phyloP scores from a whole-genome alignment of 345 rosid genomes.

The Corymbia maculata region DNA sequence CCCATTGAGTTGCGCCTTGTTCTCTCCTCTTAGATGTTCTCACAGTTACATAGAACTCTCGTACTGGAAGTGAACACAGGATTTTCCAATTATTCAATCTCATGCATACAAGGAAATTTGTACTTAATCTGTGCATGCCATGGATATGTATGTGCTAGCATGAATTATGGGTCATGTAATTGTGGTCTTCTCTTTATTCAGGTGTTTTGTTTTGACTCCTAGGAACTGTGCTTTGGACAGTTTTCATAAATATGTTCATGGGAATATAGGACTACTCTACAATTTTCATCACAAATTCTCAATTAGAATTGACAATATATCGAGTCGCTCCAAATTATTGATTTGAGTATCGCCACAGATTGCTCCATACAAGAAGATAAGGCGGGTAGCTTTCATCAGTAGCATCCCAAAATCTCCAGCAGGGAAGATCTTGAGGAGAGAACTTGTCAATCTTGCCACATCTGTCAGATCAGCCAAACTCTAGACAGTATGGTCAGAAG shows the following conservation, averaged over 20 bases:
- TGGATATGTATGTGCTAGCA: neutral
- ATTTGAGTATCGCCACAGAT: constrained; percentile 27
- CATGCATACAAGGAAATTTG: neutral
- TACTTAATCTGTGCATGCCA: neutral
- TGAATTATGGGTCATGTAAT: neutral
- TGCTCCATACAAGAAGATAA: constrained; percentile 76
- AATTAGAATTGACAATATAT: neutral
- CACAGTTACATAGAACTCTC: neutral
- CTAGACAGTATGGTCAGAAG: neutral
- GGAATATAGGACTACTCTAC: neutral
- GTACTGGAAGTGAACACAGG: neutral
- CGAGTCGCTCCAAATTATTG: neutral
- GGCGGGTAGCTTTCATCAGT: constrained; percentile 56
- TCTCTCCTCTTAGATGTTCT: neutral
- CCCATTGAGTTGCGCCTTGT: neutral
- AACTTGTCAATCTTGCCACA: constrained; percentile 34
- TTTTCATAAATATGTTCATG: neutral
- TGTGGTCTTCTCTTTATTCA: neutral
- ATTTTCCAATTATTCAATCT: neutral
- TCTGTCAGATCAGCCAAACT: neutral
- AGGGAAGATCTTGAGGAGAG: constrained; percentile 73
- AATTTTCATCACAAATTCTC: neutral
- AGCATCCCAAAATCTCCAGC: constrained; percentile 63
- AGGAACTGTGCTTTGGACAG: neutral
- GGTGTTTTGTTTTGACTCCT: neutral